Evolutionary conservation across 2,329 filamentous ascomycete genomes (phyloP), one percentile per base, ranked within the genome.

Genomic region (Aspergillus sojae): DNA sequence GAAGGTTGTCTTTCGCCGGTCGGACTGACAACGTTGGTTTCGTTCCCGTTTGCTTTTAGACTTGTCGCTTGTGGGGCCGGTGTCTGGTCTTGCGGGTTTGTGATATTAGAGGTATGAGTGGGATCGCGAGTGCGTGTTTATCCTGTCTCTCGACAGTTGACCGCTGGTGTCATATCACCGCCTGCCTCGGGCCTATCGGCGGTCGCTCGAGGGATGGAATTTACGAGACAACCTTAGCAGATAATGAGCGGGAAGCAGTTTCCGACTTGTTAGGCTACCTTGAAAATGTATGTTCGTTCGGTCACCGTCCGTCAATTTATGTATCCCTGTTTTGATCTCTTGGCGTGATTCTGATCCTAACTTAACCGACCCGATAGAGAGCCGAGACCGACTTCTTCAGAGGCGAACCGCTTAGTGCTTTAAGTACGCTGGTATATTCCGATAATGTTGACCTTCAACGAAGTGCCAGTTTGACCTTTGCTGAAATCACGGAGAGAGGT

Each of bases 401-500:
- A 43, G 95, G 95, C 80, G 94, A 97, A 75, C 95, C 95, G 53
- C 88, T 99, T 62, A 91, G 91, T 80, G 94, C 95, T 53, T 83
- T 99, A 62, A 97, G 93, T 80, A 99, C 94, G 14, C 87, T 99
- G 30, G 95, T 99, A 62, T 99, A 97, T 79, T 99, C 95, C 62
- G 94, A 98, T 80, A 99, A 99, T 82, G 94, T 99, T 77, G 95
- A 99, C 78, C 86, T 99, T 59, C 95, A 99, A 82, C 88, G 95
- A 69, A 98, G 95, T 81, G 95, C 95, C 59, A 98, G 94, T 78
- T 87, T 99, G 79, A 99, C 95, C 2, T 99, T 99, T 84, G 95
- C 95, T 65, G 95, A 99, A 79, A 99, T 99, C 71, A 99, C 95
- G 45, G 95, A 99, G 81, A 84, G 94, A 92, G 94, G 95, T 97